Base-by-base conservation (phyloP, 495 filamentous ascomycete species). In the Chaetomium tenue region DNA sequence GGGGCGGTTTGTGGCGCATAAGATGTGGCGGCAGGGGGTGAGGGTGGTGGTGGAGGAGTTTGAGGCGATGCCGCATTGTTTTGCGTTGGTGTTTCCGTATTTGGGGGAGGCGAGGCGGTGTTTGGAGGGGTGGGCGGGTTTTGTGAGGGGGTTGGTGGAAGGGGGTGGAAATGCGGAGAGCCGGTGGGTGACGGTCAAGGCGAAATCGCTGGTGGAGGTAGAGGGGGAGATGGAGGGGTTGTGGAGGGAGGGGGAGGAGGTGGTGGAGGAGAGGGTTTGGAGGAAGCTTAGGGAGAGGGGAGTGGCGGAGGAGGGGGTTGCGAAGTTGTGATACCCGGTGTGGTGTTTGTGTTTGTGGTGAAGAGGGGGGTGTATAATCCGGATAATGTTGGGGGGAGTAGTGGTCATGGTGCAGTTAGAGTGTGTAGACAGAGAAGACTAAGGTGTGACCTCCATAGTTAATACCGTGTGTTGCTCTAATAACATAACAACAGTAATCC, bases 11-110 rank as follows among this genome's bases (percentile, higher is more conserved):
- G 61, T 90, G 7, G 89, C 88, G 15, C 75, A 81, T 9, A 80
- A 82, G 40, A 78, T 91, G 3, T 79, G 82, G 33, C 67, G 71
- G 8, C 86, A 87, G 16, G 88, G 88, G 15, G 89, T 89, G 0
- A 66, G 73, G 1, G 85, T 96, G 6, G 76, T 84, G 39, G 88
- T 86, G 46, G 86, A 92, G 69, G 83, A 91, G 74, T 96, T 86
- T 68, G 90, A 93, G 74, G 88, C 87, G 1, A 95, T 96, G 91
- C 92, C 93, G 51, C 93, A 98, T 71, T 90, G 88, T 63, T 96
- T 95, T 72, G 86, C 81, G 0, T 68, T 87, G 65, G 55, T 95
- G 0, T 75, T 96, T 62, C 74, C 79, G n/a, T 71, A 69, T n/a
- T 68, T 84, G 1, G 59, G 75, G 0, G 82, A 78, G 7, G 70